Evolutionary conservation across 1,284 basidiomycete genomes (phyloP), one percentile per base, ranked within the genome.

Genomic region (Apiotrichum brassicae): DNA sequence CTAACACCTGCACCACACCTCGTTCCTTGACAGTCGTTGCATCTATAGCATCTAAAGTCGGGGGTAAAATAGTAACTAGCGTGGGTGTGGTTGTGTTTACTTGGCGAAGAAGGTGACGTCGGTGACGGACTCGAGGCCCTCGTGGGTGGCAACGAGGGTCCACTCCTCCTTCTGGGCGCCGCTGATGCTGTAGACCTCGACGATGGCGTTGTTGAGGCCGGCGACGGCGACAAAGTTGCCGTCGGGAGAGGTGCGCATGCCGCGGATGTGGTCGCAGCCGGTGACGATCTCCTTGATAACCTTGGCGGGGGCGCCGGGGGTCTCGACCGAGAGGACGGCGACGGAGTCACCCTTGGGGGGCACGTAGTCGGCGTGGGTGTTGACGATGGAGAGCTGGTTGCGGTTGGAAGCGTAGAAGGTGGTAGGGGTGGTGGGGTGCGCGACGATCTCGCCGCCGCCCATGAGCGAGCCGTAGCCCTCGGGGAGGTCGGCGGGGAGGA

Each of bases 101-200:
- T 40, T 40, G 38, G 38, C 24, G 38, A 40, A 40, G 38, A 40
- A 69, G 12, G 58, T 49, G 20, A 65, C 38, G 48, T 65, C 63
- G 11, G 64, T 64, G 25, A 77, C 74, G 64, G 82, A 82, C 16
- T 77, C 79, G 13, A 86, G 64, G 51, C 79, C 79, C 77, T 86
- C 87, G n/a, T 26, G 24, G 56, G 85, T 80, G 20, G 81, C 76
- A 6, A 84, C 79, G 20, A 71, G 46, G 30, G 61, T 65, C 63
- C 67, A 66, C 54, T 64, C 54, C 33, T 63, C 61, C 13, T 65
- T 68, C 6, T 56, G 30, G 46, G 60, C 53, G 1, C 64, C 65
- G 3, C 51, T 48, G 11, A 64, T 57, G 37, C 49, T 45, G 50
- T 64, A 73, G 24, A 73, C 59, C 57, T 70, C 72, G 12, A 71